phyloP scores from a whole-genome alignment of 1,139 yeast species.

The Petasospora fabianii region DNA sequence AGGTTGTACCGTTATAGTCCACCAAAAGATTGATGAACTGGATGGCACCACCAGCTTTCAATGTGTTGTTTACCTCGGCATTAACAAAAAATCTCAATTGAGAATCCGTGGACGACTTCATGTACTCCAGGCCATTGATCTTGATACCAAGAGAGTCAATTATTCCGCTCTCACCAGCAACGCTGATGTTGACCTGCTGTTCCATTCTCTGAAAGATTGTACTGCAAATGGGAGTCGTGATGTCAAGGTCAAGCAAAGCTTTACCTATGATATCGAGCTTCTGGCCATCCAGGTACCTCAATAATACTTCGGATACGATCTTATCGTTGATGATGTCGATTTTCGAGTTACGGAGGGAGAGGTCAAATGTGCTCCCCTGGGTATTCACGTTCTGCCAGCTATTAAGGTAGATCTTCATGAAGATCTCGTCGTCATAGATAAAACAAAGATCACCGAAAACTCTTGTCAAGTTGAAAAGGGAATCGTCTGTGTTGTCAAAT shows the following conservation, averaged over 20 bases:
- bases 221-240: constrained; percentile 29
- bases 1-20: constrained; percentile 8
- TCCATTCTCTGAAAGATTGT: constrained; percentile 25
- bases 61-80: constrained; percentile 39
- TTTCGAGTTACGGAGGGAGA: constrained; percentile 5
- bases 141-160: constrained; percentile 27
- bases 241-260: constrained; percentile 21
- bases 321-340: constrained; percentile 10
- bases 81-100: constrained; percentile 29
- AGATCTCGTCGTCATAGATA: constrained; percentile 8
- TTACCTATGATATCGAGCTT: constrained; percentile 12
- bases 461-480: constrained; percentile 10
- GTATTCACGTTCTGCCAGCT: constrained; percentile 21
- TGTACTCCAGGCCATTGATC: constrained; percentile 29
- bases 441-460: constrained; percentile 18
- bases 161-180: constrained; percentile 14
- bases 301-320: constrained; percentile 4
- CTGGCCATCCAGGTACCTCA: constrained; percentile 10
- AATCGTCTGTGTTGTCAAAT: constrained; percentile 22
- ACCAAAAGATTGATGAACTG: constrained; percentile 17
- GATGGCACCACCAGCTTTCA: constrained; percentile 29
- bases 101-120: constrained; percentile 27
- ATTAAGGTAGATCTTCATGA: constrained; percentile 15
- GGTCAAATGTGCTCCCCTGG: background rate
- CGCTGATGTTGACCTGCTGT: constrained; percentile 8